These are phyloP conservation scores for Clarireedia homoeocarpa DNA, from an alignment of 2,329 filamentous ascomycete genomes.

Conservation along the genomic window DNA sequence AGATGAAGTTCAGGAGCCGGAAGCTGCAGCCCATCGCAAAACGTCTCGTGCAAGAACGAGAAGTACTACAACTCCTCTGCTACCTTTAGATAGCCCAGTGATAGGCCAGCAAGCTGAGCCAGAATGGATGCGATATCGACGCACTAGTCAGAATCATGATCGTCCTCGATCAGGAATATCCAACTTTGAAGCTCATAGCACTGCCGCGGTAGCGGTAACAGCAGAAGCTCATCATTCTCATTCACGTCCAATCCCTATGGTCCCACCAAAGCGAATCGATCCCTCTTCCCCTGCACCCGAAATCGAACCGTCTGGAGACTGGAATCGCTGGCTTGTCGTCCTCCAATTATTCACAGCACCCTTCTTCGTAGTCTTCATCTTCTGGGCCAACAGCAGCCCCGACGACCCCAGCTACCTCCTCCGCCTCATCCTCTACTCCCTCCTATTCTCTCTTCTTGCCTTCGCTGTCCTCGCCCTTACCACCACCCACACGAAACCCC, in stretches of 20 bases:
- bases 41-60: constrained; percentile 22
- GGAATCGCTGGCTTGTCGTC: constrained; percentile 87
- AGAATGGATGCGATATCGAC: constrained; percentile 53
- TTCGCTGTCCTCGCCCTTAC: constrained; percentile 59
- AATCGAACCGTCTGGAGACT: constrained; percentile 35
- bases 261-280: constrained; percentile 3
- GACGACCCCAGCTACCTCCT: constrained; percentile 48
- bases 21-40: constrained; percentile 7
- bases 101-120: constrained; percentile 32
- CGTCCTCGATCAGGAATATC: constrained; percentile 12
- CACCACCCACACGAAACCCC: constrained; percentile 59
- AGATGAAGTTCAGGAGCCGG: constrained; percentile 33
- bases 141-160: constrained; percentile 31
- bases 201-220: constrained; percentile 28
- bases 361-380: constrained; percentile 68
- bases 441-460: constrained; percentile 60
- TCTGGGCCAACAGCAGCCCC: constrained; percentile 61
- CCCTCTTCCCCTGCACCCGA: neutral
- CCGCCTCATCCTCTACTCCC: constrained; percentile 51
- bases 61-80: constrained; percentile 18
- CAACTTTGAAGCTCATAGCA: constrained; percentile 27
- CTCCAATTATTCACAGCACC: constrained; percentile 84
- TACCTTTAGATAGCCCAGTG: constrained; percentile 23
- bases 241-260: constrained; percentile 12
- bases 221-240: constrained; percentile 24